Base-by-base conservation (phyloP, 768 basidiomycete species). In the Suillus discolor region DNA sequence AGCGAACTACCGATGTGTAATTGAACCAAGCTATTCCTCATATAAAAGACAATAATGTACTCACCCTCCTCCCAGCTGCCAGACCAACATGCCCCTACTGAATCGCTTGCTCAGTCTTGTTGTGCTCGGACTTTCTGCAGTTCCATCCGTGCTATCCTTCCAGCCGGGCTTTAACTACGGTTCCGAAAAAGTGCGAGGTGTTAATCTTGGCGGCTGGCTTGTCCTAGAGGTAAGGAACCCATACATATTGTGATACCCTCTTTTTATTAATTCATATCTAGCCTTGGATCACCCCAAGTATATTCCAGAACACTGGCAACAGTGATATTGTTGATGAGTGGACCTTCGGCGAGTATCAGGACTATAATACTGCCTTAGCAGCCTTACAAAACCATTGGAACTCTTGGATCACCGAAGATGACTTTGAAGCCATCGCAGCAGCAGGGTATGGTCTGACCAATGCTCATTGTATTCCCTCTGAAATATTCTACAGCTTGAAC, bases 281-380 rank as follows among this genome's bases (percentile, higher is more conserved):
- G 88, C 90, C 91, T 9, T 93, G 90, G 89, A 89, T 93, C 70
- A 92, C 90, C 0, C 91, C 91, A 38, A 88, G 86, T 55, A 71
- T 93, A 7, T 93, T 92, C 72, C 87, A 91, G 65, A 81, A 85
- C 72, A 91, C 90, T 0, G 87, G 86, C 25, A 78, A 84, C 68
- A 51, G 65, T 20, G 63, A 45, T 25, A 69, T 77, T 39, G 69
- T 76, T 6, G 75, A 77, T 57, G 75, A 77, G 71, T 89, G 79
- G 67, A 90, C 88, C 1, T 80, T 89, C 20, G 87, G 89, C 1
- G 79, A 83, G 65, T 68, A 85, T 70, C 79, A 85, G 62, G 82
- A 87, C 69, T 36, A 62, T 9, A 70, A 75, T 2, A 71, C 71
- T 66, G 84, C 88, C 54, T 82, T 81, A 11, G 77, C 82, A 3